These are phyloP conservation scores for Suhomyces bolitotheri DNA, from an alignment of 1,139 yeast species.

Conservation along the genomic window DNA sequence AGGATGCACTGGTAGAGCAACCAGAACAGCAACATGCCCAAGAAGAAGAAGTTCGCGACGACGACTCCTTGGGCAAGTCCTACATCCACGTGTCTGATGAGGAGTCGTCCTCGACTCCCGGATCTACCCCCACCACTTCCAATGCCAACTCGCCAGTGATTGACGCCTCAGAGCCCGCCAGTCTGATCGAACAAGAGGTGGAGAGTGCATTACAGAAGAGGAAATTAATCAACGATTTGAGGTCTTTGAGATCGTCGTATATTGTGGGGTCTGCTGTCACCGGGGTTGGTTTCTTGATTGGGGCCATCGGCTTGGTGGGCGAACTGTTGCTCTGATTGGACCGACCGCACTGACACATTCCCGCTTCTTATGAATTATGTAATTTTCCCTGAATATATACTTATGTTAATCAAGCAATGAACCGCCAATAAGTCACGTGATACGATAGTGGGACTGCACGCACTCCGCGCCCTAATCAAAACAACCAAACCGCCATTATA, in stretches of 20 bases:
- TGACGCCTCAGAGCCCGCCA: constrained; percentile 8
- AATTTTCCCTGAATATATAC: background rate
- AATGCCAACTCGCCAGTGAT: constrained; percentile 35
- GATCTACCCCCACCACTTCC: constrained; percentile 34
- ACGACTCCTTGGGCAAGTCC: constrained; percentile 49
- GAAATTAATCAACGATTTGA: constrained; percentile 36
- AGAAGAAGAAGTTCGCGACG: constrained; percentile 16
- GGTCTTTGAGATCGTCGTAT: constrained; percentile 32
- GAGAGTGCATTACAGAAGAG: constrained; percentile 43
- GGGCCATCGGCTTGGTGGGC: constrained; percentile 51
- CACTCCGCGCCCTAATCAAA: constrained; percentile 6
- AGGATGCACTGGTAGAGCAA: background rate
- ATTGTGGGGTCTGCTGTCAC: constrained; percentile 39
- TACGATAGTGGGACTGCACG: background rate
- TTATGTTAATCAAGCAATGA: background rate
- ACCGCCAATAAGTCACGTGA: constrained; percentile 4
- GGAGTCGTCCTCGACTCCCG: constrained; percentile 25
- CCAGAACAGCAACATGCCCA: background rate
- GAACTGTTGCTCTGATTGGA: constrained; percentile 35
- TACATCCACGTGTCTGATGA: constrained; percentile 52
- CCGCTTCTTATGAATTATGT: background rate
- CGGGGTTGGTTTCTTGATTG: constrained; percentile 43
- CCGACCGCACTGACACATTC: too few relatives aligned
- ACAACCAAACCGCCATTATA: constrained; percentile 13
- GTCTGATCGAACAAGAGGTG: constrained; percentile 42